Conservation (phyloP, 1,284 basidiomycete genomes). For the Tremellales sp. region DNA sequence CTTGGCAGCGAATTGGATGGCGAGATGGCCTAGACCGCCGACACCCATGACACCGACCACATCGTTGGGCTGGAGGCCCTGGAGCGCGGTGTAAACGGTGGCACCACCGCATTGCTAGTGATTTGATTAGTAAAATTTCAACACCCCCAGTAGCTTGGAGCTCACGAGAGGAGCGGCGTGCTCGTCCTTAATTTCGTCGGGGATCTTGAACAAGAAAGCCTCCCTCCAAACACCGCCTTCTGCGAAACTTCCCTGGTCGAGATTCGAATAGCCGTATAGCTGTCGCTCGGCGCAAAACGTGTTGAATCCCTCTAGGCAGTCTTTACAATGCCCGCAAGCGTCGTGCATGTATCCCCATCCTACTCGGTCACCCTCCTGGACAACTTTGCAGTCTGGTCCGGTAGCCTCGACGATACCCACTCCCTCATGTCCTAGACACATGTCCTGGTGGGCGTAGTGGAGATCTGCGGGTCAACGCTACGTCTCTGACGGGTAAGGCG, state of each 20-base stretch:
- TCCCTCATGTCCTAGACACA: constrained; percentile 16
- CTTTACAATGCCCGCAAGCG: constrained; percentile 10
- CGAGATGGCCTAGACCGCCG: constrained; percentile 48
- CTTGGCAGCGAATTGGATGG: constrained; percentile 39
- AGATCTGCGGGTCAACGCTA: not conserved
- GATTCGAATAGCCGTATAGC: constrained; percentile 11
- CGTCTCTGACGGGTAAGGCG: too few relatives aligned
- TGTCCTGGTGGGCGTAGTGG: constrained; percentile 8
- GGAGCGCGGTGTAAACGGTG: constrained; percentile 9
- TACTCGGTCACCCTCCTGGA: constrained; percentile 15
- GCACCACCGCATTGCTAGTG: constrained; percentile 36
- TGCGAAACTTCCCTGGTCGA: constrained; percentile 15
- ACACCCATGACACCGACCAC: constrained; percentile 46
- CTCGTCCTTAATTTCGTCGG: constrained; percentile 5
- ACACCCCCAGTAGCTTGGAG: not conserved
- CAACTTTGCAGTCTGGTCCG: constrained; percentile 8
- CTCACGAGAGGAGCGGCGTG: constrained; percentile 49
- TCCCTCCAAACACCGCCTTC: constrained; percentile 10
- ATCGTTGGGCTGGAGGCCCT: constrained; percentile 21
- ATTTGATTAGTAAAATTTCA: too few relatives aligned
- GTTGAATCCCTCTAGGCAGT: constrained; percentile 9
- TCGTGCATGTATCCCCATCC: constrained; percentile 16
- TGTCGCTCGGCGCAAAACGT: constrained; percentile 11
- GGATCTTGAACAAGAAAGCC: constrained; percentile 8
- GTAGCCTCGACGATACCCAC: constrained; percentile 9